A percentile compares a stretch with the other conserved stretches of the same genome.
Conservation (phyloP, 495 filamentous ascomycete genomes). For the Chlorociboria aeruginascens region DNA sequence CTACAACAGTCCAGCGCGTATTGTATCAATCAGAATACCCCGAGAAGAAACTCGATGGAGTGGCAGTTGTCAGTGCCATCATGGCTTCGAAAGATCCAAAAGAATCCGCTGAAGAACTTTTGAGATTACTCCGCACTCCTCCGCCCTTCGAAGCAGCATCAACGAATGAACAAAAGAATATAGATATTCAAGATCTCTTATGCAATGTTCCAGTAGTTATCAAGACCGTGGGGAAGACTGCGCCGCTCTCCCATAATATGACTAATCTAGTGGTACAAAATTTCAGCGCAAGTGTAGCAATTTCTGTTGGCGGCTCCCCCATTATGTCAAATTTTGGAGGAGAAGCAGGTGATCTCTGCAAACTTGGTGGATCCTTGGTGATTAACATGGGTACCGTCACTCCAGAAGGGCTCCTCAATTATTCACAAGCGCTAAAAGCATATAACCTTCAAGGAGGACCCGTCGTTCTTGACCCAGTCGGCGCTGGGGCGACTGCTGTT, state of each 20-base stretch:
- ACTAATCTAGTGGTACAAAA: slow-evolving; percentile 90
- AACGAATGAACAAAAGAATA: neutral
- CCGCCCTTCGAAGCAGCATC: slow-evolving; percentile 34
- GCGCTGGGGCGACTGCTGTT: slow-evolving; percentile 69
- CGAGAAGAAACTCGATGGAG: slow-evolving; percentile 52
- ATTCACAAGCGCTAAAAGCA: slow-evolving; percentile 45
- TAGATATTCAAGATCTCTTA: neutral
- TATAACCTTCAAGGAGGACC: slow-evolving; percentile 69
- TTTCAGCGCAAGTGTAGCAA: slow-evolving; percentile 79
- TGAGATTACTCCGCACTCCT: slow-evolving; percentile 31
- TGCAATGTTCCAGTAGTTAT: slow-evolving; percentile 40
- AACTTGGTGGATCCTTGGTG: slow-evolving; percentile 55
- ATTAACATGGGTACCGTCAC: slow-evolving; percentile 93
- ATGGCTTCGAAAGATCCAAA: slow-evolving; percentile 57
- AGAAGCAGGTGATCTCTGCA: slow-evolving; percentile 68
- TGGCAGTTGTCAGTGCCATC: slow-evolving; percentile 86
- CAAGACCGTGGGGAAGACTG: slow-evolving; percentile 40
- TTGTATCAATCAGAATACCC: slow-evolving; percentile 47
- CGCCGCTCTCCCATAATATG: slow-evolving; percentile 89
- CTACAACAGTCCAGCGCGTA: slow-evolving; percentile 60
- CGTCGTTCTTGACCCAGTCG: slow-evolving; percentile 83
- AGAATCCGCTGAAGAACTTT: slow-evolving; percentile 44
- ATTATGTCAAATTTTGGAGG: slow-evolving; percentile 87
- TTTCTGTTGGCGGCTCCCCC: slow-evolving; percentile 75
- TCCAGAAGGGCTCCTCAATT: slow-evolving; percentile 55